These are phyloP conservation scores for Brassica cretica DNA, from an alignment of 345 rosid genomes.

Conservation along the genomic window DNA sequence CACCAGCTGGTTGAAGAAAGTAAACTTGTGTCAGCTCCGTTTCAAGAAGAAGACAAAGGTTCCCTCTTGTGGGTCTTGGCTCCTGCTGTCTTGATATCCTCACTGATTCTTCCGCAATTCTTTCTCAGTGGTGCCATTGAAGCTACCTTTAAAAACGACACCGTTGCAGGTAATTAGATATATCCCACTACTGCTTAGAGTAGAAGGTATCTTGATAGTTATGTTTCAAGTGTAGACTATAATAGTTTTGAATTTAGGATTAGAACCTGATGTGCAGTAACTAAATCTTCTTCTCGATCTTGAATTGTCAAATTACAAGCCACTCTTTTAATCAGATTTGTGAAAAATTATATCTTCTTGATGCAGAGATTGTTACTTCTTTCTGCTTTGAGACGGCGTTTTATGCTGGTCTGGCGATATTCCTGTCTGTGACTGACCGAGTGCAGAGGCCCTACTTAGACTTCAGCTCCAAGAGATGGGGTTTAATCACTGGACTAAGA, in stretches of 20 bases:
- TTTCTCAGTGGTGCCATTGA: constrained; percentile 58
- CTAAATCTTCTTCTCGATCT: background rate
- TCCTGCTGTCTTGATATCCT: constrained; percentile 61
- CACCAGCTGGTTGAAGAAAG: constrained; percentile 77
- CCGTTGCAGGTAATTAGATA: constrained; percentile 44
- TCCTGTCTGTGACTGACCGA: constrained; percentile 58
- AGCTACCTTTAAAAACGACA: constrained; percentile 52
- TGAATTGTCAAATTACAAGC: background rate
- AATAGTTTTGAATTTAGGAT: background rate
- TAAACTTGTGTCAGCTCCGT: constrained; percentile 66
- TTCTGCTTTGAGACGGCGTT: constrained; percentile 63
- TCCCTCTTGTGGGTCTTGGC: constrained; percentile 78
- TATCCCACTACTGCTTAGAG: background rate
- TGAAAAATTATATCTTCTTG: background rate
- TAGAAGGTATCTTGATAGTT: background rate
- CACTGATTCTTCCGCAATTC: constrained; percentile 73
- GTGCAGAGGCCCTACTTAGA: constrained; percentile 84
- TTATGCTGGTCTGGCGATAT: constrained; percentile 71
- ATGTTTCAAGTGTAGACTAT: background rate
- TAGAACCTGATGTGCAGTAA: background rate
- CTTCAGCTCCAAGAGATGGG: constrained; percentile 83
- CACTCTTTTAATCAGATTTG: background rate
- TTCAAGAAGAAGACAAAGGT: constrained; percentile 59
- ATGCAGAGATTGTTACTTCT: constrained; percentile 67
- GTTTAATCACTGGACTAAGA: constrained; percentile 78